These are phyloP conservation scores for Coemansia sp. DNA, from an alignment of 192 early-diverging fungal genomes.

Conservation along the genomic window DNA sequence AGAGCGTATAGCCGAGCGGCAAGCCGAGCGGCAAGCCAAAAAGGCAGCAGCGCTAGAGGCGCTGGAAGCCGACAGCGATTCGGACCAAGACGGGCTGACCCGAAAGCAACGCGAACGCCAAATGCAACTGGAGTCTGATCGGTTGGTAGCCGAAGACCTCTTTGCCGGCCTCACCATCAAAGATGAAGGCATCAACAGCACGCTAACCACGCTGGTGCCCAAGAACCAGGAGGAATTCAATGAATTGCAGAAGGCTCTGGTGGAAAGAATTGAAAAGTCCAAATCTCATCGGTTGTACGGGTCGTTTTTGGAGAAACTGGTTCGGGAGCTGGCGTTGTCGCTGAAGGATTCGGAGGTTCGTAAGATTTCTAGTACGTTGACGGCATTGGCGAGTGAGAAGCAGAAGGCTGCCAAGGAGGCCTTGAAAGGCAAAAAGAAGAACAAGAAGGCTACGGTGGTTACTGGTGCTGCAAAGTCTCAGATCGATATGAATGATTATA, in stretches of 20 bases:
- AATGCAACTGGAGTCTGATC: conserved; percentile 62
- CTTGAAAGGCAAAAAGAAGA: conserved; percentile 70
- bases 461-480: conserved; percentile 18
- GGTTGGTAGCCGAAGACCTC: conserved; percentile 61
- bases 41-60: conserved; percentile 52
- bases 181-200: conserved; percentile 23
- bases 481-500: conserved; percentile 56
- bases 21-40: conserved; percentile 43
- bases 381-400: conserved; percentile 73
- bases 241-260: conserved; percentile 60
- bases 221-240: conserved; percentile 69
- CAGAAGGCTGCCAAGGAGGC: conserved; percentile 62
- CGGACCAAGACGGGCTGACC: conserved; percentile 41
- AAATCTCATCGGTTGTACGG: conserved; percentile 47
- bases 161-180: conserved; percentile 64
- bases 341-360: conserved; percentile 65
- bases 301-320: conserved; percentile 62
- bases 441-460: conserved; percentile 49
- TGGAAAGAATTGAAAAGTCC: conserved; percentile 58
- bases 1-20: conserved; percentile 63
- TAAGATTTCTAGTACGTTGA: conserved; percentile 61
- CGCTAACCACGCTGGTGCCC: conserved; percentile 55
- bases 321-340: conserved; percentile 62
- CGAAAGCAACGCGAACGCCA: conserved; percentile 57
- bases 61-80: conserved; percentile 20